phyloP scores from a whole-genome alignment of 352 stramenopile species.

The Pythium volutum region DNA sequence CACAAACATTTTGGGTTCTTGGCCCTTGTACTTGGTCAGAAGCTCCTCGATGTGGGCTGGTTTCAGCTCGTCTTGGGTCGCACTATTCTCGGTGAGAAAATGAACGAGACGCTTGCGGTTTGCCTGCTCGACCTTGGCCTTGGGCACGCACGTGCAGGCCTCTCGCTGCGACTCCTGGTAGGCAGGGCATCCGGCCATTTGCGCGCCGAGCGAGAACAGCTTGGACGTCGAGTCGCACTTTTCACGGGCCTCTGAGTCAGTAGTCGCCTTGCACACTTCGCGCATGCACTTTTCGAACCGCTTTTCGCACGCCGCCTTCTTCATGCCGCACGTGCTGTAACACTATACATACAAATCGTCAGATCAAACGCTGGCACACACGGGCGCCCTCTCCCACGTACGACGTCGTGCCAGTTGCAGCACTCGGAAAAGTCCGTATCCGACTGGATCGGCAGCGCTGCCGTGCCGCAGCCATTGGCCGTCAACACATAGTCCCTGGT shows the following conservation, averaged over 20 bases:
- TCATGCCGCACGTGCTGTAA: conserved; percentile 79
- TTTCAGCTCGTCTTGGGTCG: conserved; percentile 33
- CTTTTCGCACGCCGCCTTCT: conserved; percentile 67
- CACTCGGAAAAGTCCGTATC: conserved; percentile 57
- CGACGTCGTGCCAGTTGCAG: conserved; percentile 81
- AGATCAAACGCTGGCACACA: too few species aligned
- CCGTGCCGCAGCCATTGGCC: conserved; percentile 72
- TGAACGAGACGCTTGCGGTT: conserved; percentile 51
- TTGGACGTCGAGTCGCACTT: conserved; percentile 62
- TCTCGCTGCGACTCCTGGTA: conserved; percentile 66
- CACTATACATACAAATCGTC: conserved; percentile 33
- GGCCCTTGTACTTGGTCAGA: conserved; percentile 61
- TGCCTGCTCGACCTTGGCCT: conserved; percentile 22
- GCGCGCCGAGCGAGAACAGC: conserved; percentile 59
- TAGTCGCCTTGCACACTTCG: conserved; percentile 36
- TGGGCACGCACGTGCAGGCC: conserved; percentile 59
- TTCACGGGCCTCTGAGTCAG: conserved; percentile 21
- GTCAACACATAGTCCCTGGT: conserved; percentile 68
- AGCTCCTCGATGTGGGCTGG: conserved; percentile 45
- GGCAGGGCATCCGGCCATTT: conserved; percentile 67
- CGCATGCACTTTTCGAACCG: conserved; percentile 75
- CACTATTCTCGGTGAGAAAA: conserved; percentile 49
- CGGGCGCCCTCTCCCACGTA: conserved; percentile 19
- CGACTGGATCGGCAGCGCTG: conserved; percentile 45
- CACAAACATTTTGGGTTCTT: conserved; percentile 62